Base-by-base conservation (phyloP, 371 early-diverging fungal genomes). In the Mortierella sp. region DNA sequence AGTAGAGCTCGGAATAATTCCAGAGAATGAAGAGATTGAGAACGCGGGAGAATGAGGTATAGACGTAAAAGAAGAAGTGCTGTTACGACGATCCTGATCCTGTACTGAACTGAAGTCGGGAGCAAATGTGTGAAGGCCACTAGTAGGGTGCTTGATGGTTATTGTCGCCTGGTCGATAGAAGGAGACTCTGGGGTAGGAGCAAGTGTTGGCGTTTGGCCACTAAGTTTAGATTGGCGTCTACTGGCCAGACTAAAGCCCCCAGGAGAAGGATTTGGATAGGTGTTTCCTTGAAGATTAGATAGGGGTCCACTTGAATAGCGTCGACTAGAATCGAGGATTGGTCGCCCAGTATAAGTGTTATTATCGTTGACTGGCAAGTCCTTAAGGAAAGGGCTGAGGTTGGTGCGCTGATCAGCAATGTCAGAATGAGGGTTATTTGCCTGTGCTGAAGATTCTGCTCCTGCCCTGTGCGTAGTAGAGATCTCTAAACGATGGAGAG, bases 11-110 rank as follows among this genome's bases (percentile, higher is more conserved):
- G 80, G 80, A 22, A 79, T 53, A 58, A 79, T 68, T 23, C 71
- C 75, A 2, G 80, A 74, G 43, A 79, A 56, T 12, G 80, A 74
- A 3, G 80, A 74, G 58, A 70, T 70, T 26, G 80, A 79, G 17
- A 70, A 70, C 31, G 80, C 55, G 17, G 80, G 80, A 0, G 80
- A 79, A 31, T 64, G 75, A n/a, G 68, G 80, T 7, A 43, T 61
- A 10, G 77, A 55, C 15, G 23, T 35, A n/a, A 65, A 61, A n/a
- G 72, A 28, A 34, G 58, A 29, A 19, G 34, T 22, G 47, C 40
- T 49, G 42, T 43, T 59, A 37, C 23, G 29, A 40, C 43, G 68
- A 22, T 77, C 72, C 7, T 31, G 26, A 43, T 78, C 69, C 40
- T 64, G 70, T 9, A 64, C 53, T 22, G 66, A 28, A 17, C 17